A percentile compares a stretch with the other conserved stretches of the same genome.
Evolutionary conservation across 305 asterid genomes (phyloP).

Genomic region (Stenogyne calaminthoides): DNA sequence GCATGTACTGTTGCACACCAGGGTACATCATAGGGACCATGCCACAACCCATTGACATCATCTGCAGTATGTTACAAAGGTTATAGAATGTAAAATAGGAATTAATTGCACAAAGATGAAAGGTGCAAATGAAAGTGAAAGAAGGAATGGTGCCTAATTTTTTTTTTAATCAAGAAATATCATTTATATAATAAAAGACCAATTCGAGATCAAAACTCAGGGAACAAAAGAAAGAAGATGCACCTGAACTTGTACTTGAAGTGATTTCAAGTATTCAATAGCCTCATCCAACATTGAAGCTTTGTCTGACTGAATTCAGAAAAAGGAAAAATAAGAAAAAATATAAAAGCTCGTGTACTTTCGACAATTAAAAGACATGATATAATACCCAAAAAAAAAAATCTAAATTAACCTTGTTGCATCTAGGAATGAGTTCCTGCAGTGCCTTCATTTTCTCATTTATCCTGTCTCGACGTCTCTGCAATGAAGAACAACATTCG

Average conservation of each 20-base stretch:
- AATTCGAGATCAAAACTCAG: background rate
- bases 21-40: slow-evolving; percentile 91
- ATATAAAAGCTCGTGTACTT: background rate
- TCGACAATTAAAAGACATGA: background rate
- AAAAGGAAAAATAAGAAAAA: slow-evolving; percentile 18
- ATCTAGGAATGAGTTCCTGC: slow-evolving; percentile 88
- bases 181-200: background rate
- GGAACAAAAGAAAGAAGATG: background rate
- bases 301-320: slow-evolving; percentile 66
- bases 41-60: slow-evolving; percentile 87
- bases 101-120: background rate
- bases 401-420: slow-evolving; percentile 67
- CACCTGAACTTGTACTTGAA: slow-evolving; percentile 88
- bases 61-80: slow-evolving; percentile 41
- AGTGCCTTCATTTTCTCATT: slow-evolving; percentile 83
- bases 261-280: slow-evolving; percentile 78
- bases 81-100: background rate
- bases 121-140: background rate
- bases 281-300: slow-evolving; percentile 94
- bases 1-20: slow-evolving; percentile 84
- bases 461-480: slow-evolving; percentile 91
- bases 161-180: background rate
- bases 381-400: background rate
- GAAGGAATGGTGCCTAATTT: background rate
- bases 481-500: slow-evolving; percentile 29